Conservation (phyloP, 805 yeast species). For the Metschnikowia matae region DNA sequence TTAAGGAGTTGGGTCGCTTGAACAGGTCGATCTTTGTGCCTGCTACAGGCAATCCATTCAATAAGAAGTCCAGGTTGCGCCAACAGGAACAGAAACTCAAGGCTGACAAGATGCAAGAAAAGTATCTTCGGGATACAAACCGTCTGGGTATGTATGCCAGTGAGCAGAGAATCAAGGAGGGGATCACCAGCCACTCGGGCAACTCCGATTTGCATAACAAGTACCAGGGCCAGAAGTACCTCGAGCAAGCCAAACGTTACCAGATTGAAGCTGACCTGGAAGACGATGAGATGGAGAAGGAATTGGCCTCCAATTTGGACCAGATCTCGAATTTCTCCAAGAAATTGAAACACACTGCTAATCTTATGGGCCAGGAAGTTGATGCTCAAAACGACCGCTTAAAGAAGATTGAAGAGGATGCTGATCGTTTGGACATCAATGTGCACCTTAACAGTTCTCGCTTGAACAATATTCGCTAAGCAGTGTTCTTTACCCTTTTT, state of each 20-base stretch:
- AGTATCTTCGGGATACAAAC: conserved; percentile 56
- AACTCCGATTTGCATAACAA: conserved; percentile 38
- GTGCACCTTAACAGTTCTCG: conserved; percentile 74
- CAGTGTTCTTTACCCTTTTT: not conserved
- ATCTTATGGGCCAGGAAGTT: conserved; percentile 70
- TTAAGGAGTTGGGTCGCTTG: conserved; percentile 69
- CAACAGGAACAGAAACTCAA: conserved; percentile 70
- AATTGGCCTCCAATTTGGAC: conserved; percentile 77
- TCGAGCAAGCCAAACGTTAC: conserved; percentile 61
- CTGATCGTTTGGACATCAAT: conserved; percentile 79
- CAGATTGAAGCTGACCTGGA: conserved; percentile 88
- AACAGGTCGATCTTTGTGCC: conserved; percentile 82
- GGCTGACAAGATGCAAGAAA: conserved; percentile 57
- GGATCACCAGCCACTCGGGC: conserved; percentile 44
- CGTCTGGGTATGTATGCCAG: conserved; percentile 57
- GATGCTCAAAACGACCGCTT: conserved; percentile 73
- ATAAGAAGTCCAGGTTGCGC: conserved; percentile 67
- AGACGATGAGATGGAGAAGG: conserved; percentile 89
- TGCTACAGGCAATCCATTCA: conserved; percentile 79
- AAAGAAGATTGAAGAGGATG: conserved; percentile 72
- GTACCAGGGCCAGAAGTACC: conserved; percentile 49
- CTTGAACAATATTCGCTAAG: conserved; percentile 49
- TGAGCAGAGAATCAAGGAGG: conserved; percentile 64
- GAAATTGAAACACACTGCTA: conserved; percentile 69
- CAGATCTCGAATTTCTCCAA: conserved; percentile 66